phyloP scores from a whole-genome alignment of 352 stramenopile genomes.

The Pythium monospermum region DNA sequence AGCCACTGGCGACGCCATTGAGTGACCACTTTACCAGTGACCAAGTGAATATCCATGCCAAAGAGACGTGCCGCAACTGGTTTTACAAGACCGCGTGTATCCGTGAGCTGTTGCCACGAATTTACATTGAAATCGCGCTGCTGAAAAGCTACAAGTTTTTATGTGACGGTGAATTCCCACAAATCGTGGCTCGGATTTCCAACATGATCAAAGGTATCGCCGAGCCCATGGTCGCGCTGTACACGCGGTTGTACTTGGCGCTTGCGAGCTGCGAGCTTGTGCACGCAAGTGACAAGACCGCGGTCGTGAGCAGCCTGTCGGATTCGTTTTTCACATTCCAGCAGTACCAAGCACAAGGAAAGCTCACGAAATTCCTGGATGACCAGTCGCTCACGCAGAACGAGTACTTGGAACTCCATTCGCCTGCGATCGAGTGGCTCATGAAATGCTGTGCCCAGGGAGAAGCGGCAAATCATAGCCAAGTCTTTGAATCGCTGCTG shows the following conservation, averaged over 20 bases:
- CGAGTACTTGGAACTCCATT: constrained; percentile 77
- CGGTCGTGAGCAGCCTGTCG: constrained; percentile 73
- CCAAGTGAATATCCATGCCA: constrained; percentile 84
- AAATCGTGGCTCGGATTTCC: constrained; percentile 75
- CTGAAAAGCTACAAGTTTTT: constrained; percentile 89
- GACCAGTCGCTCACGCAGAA: constrained; percentile 46
- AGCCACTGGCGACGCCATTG: constrained; percentile 48
- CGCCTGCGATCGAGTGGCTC: constrained; percentile 85
- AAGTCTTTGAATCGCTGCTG: constrained; percentile 62
- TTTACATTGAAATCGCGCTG: constrained; percentile 88
- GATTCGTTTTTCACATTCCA: constrained; percentile 89
- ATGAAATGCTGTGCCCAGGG: constrained; percentile 58
- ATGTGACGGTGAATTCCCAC: constrained; percentile 82
- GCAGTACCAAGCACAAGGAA: constrained; percentile 47
- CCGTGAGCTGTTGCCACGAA: constrained; percentile 86
- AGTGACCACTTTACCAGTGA: constrained; percentile 63
- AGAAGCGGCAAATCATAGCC: constrained; percentile 26
- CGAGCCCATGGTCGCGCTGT: constrained; percentile 84
- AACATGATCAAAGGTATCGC: constrained; percentile 89
- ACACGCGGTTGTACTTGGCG: constrained; percentile 80
- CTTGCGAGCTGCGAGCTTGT: constrained; percentile 63
- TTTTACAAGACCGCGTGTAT: constrained; percentile 95
- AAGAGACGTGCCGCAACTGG: constrained; percentile 92
- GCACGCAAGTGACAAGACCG: constrained; percentile 29
- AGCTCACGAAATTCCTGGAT: constrained; percentile 46